Evolutionary conservation across 2,329 filamentous ascomycete genomes (phyloP), one percentile per base, ranked within the genome.

Genomic region (Xylaria sp.): DNA sequence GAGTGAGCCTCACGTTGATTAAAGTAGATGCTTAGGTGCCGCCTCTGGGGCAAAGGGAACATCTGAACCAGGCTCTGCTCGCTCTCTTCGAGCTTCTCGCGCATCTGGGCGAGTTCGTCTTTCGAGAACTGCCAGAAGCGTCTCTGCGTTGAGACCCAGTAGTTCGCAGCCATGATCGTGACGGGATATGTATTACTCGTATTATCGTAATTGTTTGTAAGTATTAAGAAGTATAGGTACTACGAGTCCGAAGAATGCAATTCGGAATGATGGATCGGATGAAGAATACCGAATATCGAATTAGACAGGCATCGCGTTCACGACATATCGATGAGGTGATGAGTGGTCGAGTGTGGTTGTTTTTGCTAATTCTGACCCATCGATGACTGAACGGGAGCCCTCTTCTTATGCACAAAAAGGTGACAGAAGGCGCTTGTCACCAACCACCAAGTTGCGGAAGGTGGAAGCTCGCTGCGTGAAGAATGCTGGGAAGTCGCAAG

Each of bases 111-210:
- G 56, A 99, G 82, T 72, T 92, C 86, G 63, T 91, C 86, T 70
- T 91, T 89, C 52, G 90, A 88, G 75, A 96, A 96, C 59, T 91
- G 89, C 94, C 94, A 99, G 78, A 90, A 85, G 67, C 86, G 88
- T 67, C 88, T 85, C 76, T 99, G 94, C 30, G 91, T 94, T 58
- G 94, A 97, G 65, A 91, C 89, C 92, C 92, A 99, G 78, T 93
- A 99, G 76, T 93, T 97, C 72, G 92, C 90, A 39, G 93, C 91
- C 93, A 97, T 97, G 56, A 48, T 48, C 23, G 48, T 49, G 10
- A 42, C 8, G 9, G 37, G 23, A 30, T 30, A 30, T 30, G 23
- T 30, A 30, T 30, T 30, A 30, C 5, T 30, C 23, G 23, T 30
- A 30, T 30, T 30, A 30, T 30, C 23, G 23, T 30, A 30, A 30